These are phyloP conservation scores for Zasmidium cellare DNA, from an alignment of 2,329 filamentous ascomycete genomes.

Conservation along the genomic window DNA sequence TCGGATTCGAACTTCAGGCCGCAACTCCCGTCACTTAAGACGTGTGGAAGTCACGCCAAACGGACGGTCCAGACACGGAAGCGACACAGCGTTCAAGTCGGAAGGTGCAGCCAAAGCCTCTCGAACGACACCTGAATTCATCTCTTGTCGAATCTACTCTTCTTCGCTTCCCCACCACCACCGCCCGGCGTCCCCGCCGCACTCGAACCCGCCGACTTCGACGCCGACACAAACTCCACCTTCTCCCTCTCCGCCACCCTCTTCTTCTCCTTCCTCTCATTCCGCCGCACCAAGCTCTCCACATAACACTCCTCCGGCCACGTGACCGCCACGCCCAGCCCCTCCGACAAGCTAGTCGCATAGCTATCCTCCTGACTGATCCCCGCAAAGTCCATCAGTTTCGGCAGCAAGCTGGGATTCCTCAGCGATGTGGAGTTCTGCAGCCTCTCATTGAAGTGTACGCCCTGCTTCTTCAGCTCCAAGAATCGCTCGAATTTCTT, in stretches of 20 bases:
- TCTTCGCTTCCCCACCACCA: conserved; percentile 2
- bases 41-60: no score
- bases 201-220: conserved; percentile 13
- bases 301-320: conserved; percentile 47
- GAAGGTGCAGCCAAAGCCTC: no score
- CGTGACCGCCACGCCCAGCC: conserved; percentile 38
- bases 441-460: conserved; percentile 77
- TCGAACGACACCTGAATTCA: neutral
- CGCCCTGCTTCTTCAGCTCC: conserved; percentile 70
- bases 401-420: conserved; percentile 72
- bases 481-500: conserved; percentile 74
- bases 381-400: conserved; percentile 69
- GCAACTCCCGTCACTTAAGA: no score
- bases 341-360: conserved; percentile 54
- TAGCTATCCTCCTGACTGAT: conserved; percentile 63
- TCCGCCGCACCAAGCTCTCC: conserved; percentile 33
- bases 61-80: no score
- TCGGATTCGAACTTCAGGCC: no score
- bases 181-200: conserved; percentile 4
- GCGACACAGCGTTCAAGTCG: no score
- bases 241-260: conserved; percentile 31
- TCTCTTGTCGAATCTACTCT: conserved; percentile 17
- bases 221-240: conserved; percentile 33
- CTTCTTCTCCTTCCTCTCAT: conserved; percentile 43
- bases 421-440: conserved; percentile 65